phyloP scores from a whole-genome alignment of 495 filamentous ascomycete species.

The Amphirosellinia nigrospora region DNA sequence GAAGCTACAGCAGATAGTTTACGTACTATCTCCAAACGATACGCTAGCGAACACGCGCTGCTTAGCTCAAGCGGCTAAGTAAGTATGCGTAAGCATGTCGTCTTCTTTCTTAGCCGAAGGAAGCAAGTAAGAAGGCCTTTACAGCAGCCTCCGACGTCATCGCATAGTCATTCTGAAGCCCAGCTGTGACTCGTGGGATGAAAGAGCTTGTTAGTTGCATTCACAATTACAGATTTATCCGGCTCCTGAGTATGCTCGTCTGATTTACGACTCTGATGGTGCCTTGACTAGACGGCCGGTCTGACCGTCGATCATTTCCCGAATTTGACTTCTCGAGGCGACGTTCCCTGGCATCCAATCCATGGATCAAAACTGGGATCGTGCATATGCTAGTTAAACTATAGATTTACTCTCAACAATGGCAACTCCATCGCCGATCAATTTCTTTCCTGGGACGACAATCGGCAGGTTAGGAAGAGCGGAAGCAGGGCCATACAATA shows the following conservation, averaged over 20 bases:
- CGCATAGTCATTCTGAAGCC: not conserved
- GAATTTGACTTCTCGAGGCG: not conserved
- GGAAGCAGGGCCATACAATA: not conserved
- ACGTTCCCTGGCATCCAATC: slow-evolving; percentile 16
- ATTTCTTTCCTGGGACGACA: slow-evolving; percentile 2
- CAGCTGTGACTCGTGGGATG: not conserved
- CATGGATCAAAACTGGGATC: slow-evolving; percentile 19
- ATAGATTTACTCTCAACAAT: slow-evolving; percentile 11
- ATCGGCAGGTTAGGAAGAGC: not conserved
- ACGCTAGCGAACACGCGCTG: not conserved
- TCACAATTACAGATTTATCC: slow-evolving; percentile 5
- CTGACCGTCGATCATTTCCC: slow-evolving; percentile 13
- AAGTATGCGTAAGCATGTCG: not conserved
- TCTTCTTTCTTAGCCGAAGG: not conserved
- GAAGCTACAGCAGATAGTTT: not conserved
- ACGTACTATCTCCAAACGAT: not conserved
- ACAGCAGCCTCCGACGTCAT: slow-evolving; percentile 16
- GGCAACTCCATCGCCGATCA: slow-evolving; percentile 13
- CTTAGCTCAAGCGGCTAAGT: not conserved
- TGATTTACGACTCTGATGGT: not conserved
- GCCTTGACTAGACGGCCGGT: not conserved
- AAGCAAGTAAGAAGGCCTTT: slow-evolving; percentile 2
- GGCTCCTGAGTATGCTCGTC: not conserved
- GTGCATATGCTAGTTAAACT: slow-evolving; percentile 13
- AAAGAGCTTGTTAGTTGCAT: slow-evolving; percentile 11